A percentile compares a stretch with the other conserved stretches of the same genome.
Conservation (phyloP, 2,329 filamentous ascomycete genomes). For the Teratosphaeria destructans region DNA sequence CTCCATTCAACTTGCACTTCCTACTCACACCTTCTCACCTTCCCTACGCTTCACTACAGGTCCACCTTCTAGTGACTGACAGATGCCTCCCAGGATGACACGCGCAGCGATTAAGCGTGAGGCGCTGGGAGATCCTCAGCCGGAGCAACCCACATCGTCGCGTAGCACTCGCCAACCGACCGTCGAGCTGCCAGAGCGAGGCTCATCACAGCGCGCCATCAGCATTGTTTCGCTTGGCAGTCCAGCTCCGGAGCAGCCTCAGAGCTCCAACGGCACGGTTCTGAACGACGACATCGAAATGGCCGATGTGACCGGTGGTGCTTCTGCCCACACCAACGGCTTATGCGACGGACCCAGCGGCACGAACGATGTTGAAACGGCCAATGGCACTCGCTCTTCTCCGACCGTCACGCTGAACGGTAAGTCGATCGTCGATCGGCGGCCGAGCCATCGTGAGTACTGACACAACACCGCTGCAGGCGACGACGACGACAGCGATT, state of each 20-base stretch:
- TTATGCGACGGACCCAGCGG: neutral
- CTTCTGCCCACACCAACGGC: neutral
- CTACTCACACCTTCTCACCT: too few species aligned
- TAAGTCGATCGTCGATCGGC: neutral
- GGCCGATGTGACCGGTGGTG: neutral
- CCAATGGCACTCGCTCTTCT: neutral
- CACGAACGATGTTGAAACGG: neutral
- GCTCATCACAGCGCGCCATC: neutral
- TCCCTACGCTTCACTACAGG: neutral
- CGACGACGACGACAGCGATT: neutral
- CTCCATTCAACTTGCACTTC: neutral
- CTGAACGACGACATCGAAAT: slow-evolving; percentile 1
- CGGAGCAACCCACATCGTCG: neutral
- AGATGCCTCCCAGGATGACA: slow-evolving; percentile 4
- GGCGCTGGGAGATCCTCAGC: neutral
- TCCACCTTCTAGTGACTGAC: neutral
- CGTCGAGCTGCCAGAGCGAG: neutral
- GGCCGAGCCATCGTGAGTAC: neutral
- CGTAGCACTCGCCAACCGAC: neutral
- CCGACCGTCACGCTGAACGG: neutral
- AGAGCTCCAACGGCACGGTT: neutral
- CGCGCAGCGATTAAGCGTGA: neutral
- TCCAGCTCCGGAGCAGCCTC: neutral
- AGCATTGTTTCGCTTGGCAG: neutral
- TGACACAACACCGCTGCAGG: neutral